A percentile compares a stretch with the other conserved stretches of the same genome.
Evolutionary conservation across 2,329 filamentous ascomycete species (phyloP).

Genomic region (Phialophora tarda): DNA sequence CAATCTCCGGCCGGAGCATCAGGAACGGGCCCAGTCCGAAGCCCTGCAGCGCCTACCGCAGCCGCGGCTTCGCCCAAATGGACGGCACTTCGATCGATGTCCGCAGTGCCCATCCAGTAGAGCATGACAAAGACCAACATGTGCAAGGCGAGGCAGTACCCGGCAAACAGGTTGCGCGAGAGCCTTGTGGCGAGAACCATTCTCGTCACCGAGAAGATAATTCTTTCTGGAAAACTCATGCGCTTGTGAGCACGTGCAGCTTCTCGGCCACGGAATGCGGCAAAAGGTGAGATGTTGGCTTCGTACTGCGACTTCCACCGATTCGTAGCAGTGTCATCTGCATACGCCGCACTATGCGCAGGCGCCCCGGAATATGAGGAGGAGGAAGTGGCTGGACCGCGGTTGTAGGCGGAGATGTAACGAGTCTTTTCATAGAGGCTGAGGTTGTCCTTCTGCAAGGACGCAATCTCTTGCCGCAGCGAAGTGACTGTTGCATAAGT

Average conservation of each 20-base stretch:
- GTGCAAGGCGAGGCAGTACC: constrained; percentile 88
- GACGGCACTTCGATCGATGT: constrained; percentile 67
- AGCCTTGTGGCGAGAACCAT: constrained; percentile 88
- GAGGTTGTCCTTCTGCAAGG: constrained; percentile 93
- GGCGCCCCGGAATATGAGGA: constrained; percentile 67
- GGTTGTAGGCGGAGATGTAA: constrained; percentile 92
- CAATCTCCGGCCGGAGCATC: constrained; percentile 58
- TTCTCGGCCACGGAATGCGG: constrained; percentile 92
- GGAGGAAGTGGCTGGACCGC: constrained; percentile 67
- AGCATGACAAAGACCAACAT: constrained; percentile 83
- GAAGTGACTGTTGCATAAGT: constrained; percentile 81
- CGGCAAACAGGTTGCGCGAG: constrained; percentile 91
- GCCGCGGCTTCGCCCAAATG: constrained; percentile 59
- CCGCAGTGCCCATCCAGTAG: constrained; percentile 77
- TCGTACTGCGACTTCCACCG: constrained; percentile 93
- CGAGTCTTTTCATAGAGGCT: constrained; percentile 96
- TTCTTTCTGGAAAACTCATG: constrained; percentile 88
- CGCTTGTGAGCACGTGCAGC: constrained; percentile 87
- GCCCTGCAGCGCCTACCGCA: constrained; percentile 40
- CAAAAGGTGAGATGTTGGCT: constrained; percentile 92
- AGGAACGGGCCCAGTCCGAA: constrained; percentile 41
- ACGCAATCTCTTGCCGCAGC: constrained; percentile 85
- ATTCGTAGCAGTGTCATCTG: constrained; percentile 73
- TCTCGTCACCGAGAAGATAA: constrained; percentile 87
- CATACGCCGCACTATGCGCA: constrained; percentile 68